Base-by-base conservation (phyloP, 306 rosid species). In the Castanospermum australe region DNA sequence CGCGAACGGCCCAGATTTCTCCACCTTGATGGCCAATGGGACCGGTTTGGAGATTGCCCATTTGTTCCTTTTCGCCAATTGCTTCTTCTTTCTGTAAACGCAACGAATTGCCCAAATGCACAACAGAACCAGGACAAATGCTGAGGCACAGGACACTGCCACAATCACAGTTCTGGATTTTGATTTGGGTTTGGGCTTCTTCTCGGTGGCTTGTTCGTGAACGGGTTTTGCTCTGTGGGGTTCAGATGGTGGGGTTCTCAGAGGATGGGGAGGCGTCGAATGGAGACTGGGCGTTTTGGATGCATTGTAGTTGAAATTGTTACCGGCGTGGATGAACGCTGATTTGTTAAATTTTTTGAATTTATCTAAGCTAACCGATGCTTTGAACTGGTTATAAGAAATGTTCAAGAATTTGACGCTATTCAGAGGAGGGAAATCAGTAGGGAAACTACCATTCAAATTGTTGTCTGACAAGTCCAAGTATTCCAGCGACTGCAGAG, bases 11-110 rank as follows among this genome's bases (percentile, higher is more conserved):
- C 99, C 99, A 0, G 97, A 93, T 84, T 88, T 92, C 77, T 92
- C 99, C 77, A 86, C 48, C 87, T 86, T 89, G 52, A 90, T 67
- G 2, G 81, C 87, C 57, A 69, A 3, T 56, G 87, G 89, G 48
- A 84, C 82, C 14, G 99, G 98, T 55, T 83, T 91, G 3, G 99
- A 95, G n/a, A 95, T 95, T 32, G 97, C 96, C 99, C 99, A 93
- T 57, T 90, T 93, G 86, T 67, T 92, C 79, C 73, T 91, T 24
- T 59, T 88, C 7, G 84, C 86, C 39, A 50, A 2, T 73, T 33
- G 71, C 55, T 76, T 85, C 82, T 83, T 88, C 79, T 81, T 87
- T 78, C 92, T 84, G 83, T 75, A 87, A 12, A 64, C 2, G 35
- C 83, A 84, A n/a, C n/a, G n/a, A 1, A 61, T 76, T 13, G 54